phyloP scores from a whole-genome alignment of 441 rosid genomes.

The Brassica hybrid region DNA sequence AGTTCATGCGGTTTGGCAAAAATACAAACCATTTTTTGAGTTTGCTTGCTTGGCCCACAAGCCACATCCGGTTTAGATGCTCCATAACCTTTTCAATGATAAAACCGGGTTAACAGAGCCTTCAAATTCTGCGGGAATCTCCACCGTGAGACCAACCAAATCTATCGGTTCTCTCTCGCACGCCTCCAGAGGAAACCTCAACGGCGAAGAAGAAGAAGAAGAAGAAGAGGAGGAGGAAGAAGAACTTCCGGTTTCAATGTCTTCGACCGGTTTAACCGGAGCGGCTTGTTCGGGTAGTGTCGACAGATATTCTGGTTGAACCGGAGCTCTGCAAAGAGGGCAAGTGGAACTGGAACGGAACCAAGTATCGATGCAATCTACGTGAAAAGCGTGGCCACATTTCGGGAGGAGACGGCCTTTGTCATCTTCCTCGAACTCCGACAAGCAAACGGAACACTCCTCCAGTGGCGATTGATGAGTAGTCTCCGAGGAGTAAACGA shows the following conservation, averaged over 20 bases:
- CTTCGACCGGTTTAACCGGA: constrained; percentile 29
- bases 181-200: constrained; percentile 33
- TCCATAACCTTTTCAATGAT: constrained; percentile 47
- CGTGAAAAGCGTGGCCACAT: constrained; percentile 65
- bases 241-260: constrained; percentile 32
- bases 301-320: constrained; percentile 28
- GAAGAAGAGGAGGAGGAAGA: constrained; percentile 30
- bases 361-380: constrained; percentile 70
- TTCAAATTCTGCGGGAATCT: constrained; percentile 42
- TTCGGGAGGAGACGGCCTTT: constrained; percentile 55
- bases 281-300: neutral
- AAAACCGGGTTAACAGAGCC: constrained; percentile 16
- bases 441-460: constrained; percentile 64
- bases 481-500: constrained; percentile 28
- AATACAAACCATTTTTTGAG: neutral
- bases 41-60: constrained; percentile 4
- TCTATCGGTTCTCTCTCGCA: constrained; percentile 44
- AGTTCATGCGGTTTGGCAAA: neutral
- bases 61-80: constrained; percentile 27
- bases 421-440: constrained; percentile 60
- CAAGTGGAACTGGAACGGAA: constrained; percentile 60
- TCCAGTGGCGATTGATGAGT: neutral
- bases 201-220: constrained; percentile 24
- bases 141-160: constrained; percentile 44
- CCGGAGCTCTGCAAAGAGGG: constrained; percentile 68